phyloP scores from a whole-genome alignment of 331 rosid species.

The Malus hybrid region DNA sequence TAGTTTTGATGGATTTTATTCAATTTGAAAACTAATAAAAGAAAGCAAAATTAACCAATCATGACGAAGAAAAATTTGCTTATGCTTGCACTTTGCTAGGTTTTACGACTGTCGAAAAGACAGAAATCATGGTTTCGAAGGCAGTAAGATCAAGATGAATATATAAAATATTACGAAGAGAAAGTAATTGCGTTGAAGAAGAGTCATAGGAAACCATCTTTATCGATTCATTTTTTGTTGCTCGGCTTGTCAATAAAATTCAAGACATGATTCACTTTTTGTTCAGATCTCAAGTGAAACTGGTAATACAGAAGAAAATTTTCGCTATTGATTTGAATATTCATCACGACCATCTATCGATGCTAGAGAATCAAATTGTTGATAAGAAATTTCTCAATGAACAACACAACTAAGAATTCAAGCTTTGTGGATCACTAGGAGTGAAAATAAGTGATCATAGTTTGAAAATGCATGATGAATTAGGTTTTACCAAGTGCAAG shows the following conservation, averaged over 20 bases:
- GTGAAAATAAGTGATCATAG: neutral
- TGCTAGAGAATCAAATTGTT: neutral
- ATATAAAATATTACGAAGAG: too few species aligned
- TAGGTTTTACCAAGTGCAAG: neutral
- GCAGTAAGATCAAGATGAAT: neutral
- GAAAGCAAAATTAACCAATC: too few species aligned
- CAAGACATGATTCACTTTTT: neutral
- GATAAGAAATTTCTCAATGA: neutral
- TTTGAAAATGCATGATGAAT: neutral
- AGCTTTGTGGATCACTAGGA: neutral
- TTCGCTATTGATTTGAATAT: neutral
- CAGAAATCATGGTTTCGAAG: neutral
- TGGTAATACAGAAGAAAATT: neutral
- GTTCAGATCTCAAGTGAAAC: neutral
- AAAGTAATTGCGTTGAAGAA: neutral
- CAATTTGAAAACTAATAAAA: too few species aligned
- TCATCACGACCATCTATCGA: neutral
- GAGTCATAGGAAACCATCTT: neutral
- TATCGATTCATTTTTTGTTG: neutral
- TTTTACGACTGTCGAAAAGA: neutral
- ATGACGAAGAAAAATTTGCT: too few species aligned
- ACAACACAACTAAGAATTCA: neutral
- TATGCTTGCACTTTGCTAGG: too few species aligned
- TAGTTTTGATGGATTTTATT: too few species aligned
- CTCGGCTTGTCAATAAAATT: neutral